Percentiles rank a stretch among this genome's conserved stretches.
Evolutionary conservation across 306 rosid species (phyloP).

Genomic region (Biancaea sappan): DNA sequence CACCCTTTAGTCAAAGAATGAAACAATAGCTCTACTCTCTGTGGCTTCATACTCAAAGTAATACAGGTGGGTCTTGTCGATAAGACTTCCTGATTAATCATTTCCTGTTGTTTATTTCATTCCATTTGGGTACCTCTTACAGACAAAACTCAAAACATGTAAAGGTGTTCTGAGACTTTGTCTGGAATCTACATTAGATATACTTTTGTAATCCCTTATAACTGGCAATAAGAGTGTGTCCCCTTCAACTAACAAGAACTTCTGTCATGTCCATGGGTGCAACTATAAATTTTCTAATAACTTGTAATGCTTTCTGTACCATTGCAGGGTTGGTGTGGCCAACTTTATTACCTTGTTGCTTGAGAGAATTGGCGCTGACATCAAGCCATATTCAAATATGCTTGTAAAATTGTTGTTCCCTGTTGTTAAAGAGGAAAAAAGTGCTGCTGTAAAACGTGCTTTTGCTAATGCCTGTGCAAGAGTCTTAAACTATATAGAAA

Average conservation of each 20-base stretch:
- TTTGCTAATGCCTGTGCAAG: slow-evolving; percentile 86
- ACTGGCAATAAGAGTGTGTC: slow-evolving; percentile 3
- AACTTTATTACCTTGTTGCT: slow-evolving; percentile 76
- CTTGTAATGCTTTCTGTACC: slow-evolving; percentile 11
- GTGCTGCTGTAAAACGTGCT: slow-evolving; percentile 84
- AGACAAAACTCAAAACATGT: background rate
- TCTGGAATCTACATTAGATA: background rate
- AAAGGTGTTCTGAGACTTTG: background rate
- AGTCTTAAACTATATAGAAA: slow-evolving; percentile 61
- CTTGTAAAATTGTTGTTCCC: slow-evolving; percentile 81
- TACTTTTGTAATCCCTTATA: slow-evolving; percentile 4
- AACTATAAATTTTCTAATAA: slow-evolving; percentile 9
- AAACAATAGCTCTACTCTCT: background rate
- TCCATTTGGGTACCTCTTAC: background rate
- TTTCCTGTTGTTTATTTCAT: background rate
- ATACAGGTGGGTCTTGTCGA: background rate
- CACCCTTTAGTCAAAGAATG: background rate
- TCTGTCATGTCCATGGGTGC: slow-evolving; percentile 16
- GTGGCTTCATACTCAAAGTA: background rate
- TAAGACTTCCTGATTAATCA: background rate
- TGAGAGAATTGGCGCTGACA: slow-evolving; percentile 78
- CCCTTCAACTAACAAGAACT: slow-evolving; percentile 14
- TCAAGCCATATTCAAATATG: slow-evolving; percentile 79
- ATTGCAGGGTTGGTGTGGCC: slow-evolving; percentile 94
- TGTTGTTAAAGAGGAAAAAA: slow-evolving; percentile 82